Conservation (phyloP, 73 alveolate species). For the Effrenium voratum region DNA sequence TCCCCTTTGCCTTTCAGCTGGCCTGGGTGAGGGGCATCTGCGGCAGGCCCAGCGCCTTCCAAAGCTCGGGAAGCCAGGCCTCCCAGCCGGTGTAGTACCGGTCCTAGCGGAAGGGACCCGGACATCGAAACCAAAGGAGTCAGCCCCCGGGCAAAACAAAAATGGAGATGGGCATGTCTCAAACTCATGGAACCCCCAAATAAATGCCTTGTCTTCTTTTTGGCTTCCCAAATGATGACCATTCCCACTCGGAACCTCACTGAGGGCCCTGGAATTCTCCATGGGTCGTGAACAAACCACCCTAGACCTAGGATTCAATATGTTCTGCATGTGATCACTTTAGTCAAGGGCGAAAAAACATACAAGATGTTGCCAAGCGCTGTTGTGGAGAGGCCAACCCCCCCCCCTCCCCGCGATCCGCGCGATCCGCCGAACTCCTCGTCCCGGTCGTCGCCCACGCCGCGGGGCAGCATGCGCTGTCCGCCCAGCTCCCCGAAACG, state of each 20-base stretch:
- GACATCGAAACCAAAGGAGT: too few relatives aligned
- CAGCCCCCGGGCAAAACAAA: too few relatives aligned
- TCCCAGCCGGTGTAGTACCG: conserved; percentile 94
- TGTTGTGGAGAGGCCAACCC: not conserved
- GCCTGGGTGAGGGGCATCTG: conserved; percentile 62
- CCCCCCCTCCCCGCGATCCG: conserved; percentile 1
- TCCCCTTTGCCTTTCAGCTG: too few relatives aligned
- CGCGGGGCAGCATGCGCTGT: conserved; percentile 86
- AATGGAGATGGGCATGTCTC: too few relatives aligned
- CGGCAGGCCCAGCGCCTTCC: conserved; percentile 85
- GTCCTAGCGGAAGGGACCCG: conserved; percentile 23
- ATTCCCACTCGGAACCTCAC: too few relatives aligned
- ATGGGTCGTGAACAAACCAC: too few relatives aligned
- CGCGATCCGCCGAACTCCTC: conserved; percentile 8
- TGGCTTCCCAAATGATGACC: too few relatives aligned
- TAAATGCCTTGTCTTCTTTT: too few relatives aligned
- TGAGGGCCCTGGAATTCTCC: too few relatives aligned
- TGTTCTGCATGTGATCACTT: too few relatives aligned
- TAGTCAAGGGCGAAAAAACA: not conserved
- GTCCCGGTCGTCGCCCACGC: conserved; percentile 57
- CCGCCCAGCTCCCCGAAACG: conserved; percentile 87
- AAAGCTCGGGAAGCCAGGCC: conserved; percentile 90
- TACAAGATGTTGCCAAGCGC: not conserved
- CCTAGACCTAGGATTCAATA: too few relatives aligned
- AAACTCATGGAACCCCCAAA: too few relatives aligned